Percentiles rank a stretch among this genome's conserved stretches.
phyloP scores from a whole-genome alignment of 1,284 basidiomycete genomes.

The Rhodotorula sp. region DNA sequence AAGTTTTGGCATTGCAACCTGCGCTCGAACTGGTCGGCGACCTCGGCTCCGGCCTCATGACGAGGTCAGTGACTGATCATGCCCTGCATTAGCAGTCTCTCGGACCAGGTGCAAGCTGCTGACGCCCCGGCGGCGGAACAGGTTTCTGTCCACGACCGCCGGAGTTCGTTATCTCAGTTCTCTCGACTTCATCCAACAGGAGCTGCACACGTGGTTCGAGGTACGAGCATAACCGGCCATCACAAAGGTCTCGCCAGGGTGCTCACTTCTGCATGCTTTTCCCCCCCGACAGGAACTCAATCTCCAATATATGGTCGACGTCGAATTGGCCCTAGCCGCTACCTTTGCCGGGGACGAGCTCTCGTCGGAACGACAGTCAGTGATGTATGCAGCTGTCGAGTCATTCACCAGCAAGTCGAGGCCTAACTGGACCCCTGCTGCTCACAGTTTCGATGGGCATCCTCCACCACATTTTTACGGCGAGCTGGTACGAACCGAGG shows the following conservation, averaged over 20 bases:
- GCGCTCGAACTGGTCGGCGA: constrained; percentile 93
- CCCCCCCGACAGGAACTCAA: constrained; percentile 67
- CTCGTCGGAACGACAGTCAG: not conserved
- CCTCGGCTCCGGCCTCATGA: constrained; percentile 79
- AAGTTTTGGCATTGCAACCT: constrained; percentile 91
- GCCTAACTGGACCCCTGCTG: not conserved
- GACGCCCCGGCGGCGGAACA: constrained; percentile 48
- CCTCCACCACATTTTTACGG: constrained; percentile 97
- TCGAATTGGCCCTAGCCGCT: constrained; percentile 79
- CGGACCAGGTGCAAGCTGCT: not conserved
- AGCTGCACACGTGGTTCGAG: constrained; percentile 94
- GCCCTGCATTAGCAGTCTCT: constrained; percentile 14
- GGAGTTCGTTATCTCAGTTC: constrained; percentile 91
- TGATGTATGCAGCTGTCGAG: not conserved
- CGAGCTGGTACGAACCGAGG: constrained; percentile 91
- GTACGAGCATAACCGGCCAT: constrained; percentile 54
- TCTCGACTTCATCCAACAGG: constrained; percentile 86
- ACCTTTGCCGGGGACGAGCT: constrained; percentile 57
- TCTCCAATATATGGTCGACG: constrained; percentile 77
- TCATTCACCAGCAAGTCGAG: not conserved
- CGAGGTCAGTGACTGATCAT: constrained; percentile 61
- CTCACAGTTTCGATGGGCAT: constrained; percentile 70
- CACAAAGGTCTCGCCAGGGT: no score
- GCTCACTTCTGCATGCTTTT: not conserved
- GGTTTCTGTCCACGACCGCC: constrained; percentile 90